These are phyloP conservation scores for Xylaria telfairii DNA, from an alignment of 495 filamentous ascomycete genomes.

Conservation along the genomic window DNA sequence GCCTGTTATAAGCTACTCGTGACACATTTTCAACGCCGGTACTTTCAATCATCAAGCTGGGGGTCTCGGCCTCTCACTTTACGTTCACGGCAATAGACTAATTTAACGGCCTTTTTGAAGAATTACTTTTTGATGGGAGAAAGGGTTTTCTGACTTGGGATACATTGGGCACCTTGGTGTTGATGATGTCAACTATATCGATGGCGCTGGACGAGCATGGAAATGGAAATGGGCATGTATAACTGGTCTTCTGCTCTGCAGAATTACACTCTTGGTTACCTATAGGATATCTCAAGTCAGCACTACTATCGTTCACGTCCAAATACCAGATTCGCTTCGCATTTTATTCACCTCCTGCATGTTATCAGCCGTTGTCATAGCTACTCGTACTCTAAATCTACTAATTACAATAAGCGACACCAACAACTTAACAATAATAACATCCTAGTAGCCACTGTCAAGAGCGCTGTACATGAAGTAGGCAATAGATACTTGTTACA, in stretches of 20 bases:
- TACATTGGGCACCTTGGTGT: conserved; percentile 21
- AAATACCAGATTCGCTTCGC: conserved; percentile 37
- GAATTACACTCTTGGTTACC: conserved; percentile 28
- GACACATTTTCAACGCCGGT: not conserved
- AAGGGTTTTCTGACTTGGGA: conserved; percentile 27
- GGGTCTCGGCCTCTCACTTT: conserved; percentile 2
- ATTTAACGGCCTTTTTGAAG: conserved; percentile 31
- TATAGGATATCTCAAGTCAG: conserved; percentile 28
- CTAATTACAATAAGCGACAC: not conserved
- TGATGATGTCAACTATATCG: conserved; percentile 23
- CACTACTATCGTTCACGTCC: conserved; percentile 41
- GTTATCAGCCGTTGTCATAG: not conserved
- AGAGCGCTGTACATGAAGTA: too few relatives aligned
- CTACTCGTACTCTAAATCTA: not conserved
- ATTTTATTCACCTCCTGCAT: not conserved
- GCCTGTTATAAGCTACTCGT: not conserved
- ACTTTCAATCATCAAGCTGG: not conserved
- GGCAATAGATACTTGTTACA: not conserved
- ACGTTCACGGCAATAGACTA: conserved; percentile 36
- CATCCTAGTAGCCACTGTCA: not conserved
- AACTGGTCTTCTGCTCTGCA: conserved; percentile 7
- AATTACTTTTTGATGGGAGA: not conserved
- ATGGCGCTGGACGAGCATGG: conserved; percentile 22
- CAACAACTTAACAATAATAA: not conserved
- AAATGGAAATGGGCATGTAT: not conserved